phyloP scores from a whole-genome alignment of 1,284 basidiomycete species.

The Boletus smithii region DNA sequence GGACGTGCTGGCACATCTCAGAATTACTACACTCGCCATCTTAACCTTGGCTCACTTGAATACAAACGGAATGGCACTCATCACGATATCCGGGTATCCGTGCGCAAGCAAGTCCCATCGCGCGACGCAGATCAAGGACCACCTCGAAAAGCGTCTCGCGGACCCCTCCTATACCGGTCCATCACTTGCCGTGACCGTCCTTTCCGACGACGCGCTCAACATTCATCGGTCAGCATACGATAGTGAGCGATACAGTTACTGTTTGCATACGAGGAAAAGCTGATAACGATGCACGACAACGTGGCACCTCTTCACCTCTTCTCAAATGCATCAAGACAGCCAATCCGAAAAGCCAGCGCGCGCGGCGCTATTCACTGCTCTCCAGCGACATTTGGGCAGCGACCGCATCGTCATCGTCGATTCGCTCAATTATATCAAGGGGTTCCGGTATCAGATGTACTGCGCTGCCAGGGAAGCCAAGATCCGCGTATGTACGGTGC shows the following conservation, averaged over 20 bases:
- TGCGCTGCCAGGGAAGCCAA: constrained; percentile 90
- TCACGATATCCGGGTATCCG: constrained; percentile 91
- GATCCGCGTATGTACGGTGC: constrained; percentile 82
- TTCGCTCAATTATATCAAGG: constrained; percentile 94
- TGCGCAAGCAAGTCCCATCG: constrained; percentile 83
- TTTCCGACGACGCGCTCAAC: constrained; percentile 78
- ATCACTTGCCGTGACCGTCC: constrained; percentile 55
- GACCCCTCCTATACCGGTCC: constrained; percentile 52
- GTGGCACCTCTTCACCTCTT: not conserved
- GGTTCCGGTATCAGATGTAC: constrained; percentile 96
- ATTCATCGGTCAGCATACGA: constrained; percentile 70
- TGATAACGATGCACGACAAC: not conserved
- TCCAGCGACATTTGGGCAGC: constrained; percentile 70
- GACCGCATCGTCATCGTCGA: constrained; percentile 88
- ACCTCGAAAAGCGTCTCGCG: constrained; percentile 56
- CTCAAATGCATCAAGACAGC: constrained; percentile 52
- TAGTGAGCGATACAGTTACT: constrained; percentile 48
- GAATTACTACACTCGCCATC: too few species aligned
- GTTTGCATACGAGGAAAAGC: too few species aligned
- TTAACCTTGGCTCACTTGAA: too few species aligned
- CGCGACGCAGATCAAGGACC: constrained; percentile 59
- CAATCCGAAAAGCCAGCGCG: constrained; percentile 87
- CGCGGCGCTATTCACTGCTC: constrained; percentile 81
- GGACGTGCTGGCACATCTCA: too few species aligned
- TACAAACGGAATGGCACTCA: constrained; percentile 71